Evolutionary conservation across 306 rosid species (phyloP).

Genomic region (Dryas alaskensis): DNA sequence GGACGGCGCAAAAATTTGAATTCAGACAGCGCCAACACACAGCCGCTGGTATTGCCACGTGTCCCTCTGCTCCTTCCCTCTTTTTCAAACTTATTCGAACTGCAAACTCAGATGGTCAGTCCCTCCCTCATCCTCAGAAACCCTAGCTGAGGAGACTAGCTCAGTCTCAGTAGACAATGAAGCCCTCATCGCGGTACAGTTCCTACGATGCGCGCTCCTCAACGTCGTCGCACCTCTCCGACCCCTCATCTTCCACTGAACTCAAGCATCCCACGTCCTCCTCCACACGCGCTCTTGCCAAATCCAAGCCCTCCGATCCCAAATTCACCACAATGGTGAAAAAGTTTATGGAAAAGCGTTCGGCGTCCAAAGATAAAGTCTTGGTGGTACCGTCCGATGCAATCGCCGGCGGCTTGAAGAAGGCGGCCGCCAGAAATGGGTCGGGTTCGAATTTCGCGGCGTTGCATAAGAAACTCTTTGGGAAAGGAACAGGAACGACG

Average conservation of each 20-base stretch:
- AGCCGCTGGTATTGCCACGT: constrained; percentile 43
- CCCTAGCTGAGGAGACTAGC: not conserved
- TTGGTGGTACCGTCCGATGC: constrained; percentile 64
- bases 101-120: not conserved
- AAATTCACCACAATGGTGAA: constrained; percentile 66
- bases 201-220: constrained; percentile 79
- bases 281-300: constrained; percentile 65
- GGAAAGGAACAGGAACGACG: constrained; percentile 41
- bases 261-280: constrained; percentile 31
- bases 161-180: constrained; percentile 44
- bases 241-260: constrained; percentile 76
- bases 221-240: constrained; percentile 63
- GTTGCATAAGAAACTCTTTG: constrained; percentile 74
- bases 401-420: constrained; percentile 64
- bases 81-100: not conserved
- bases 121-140: not conserved
- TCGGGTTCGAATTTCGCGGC: constrained; percentile 51
- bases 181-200: constrained; percentile 76
- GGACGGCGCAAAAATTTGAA: constrained; percentile 60
- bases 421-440: constrained; percentile 57
- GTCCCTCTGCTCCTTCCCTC: constrained; percentile 17
- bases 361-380: constrained; percentile 21
- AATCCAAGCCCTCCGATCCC: constrained; percentile 58
- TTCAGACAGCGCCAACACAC: constrained; percentile 46
- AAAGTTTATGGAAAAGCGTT: constrained; percentile 64